Evolutionary conservation across 1,284 basidiomycete genomes (phyloP), one percentile per base, ranked within the genome.

Genomic region (Peniophora sp.): DNA sequence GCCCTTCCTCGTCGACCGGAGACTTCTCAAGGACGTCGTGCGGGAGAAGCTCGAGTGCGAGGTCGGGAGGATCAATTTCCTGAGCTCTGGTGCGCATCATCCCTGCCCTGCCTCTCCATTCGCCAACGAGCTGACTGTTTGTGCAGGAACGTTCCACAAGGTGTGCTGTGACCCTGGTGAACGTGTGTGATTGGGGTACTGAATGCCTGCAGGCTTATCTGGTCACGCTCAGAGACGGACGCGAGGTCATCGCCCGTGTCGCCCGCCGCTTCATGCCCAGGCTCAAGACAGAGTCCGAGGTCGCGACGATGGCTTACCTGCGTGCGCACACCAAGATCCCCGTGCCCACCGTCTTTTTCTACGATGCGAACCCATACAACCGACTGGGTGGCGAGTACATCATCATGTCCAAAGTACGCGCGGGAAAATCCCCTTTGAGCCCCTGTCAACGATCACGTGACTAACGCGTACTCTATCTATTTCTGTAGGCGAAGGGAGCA

Each of bases 261-360:
- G 88, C 88, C 2, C 81, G 87, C 47, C 78, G 85, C 12, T 89
- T 85, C 65, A 89, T 90, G 85, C 84, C 87, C 2, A 77, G 83
- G 32, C 72, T 88, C 56, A 91, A 91, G 70, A 89, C 84, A 3
- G 83, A 86, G 63, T 89, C 86, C 0, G 89, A 91, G 62, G 83
- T 89, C 16, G 88, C 88, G 2, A 91, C 88, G 0, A 81, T 91
- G 71, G 73, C 76, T 25, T 91, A 85, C 62, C 72, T 91, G 34
- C 80, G 84, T 48, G 72, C 80, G 55, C 72, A 78, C 57, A 85
- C 85, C 2, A 66, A 69, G 50, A 72, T 89, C 19, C 87, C 88
- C 0, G 83, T 90, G 3, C 87, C 88, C 0, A 72, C 67, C 19
- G 78, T 91, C 6, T 85, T 83, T 55, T 77, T 81, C 61, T 85